Base-by-base conservation (phyloP, 1,284 basidiomycete genomes). In the Ceratobasidium sp. region DNA sequence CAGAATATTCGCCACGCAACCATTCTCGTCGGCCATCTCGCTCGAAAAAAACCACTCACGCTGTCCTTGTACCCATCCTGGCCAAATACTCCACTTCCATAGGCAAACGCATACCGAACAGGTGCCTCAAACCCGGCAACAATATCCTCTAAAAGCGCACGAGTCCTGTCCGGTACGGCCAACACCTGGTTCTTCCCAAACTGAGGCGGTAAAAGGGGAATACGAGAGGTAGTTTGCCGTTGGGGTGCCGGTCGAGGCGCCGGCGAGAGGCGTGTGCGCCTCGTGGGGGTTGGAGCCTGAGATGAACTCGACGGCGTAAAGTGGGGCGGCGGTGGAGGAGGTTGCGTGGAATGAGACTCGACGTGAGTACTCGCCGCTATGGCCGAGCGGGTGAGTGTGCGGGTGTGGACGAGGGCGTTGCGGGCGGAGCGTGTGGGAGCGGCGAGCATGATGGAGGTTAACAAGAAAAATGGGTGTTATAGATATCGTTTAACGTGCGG, bases 41-140 rank as follows among this genome's bases (percentile, higher is more conserved):
- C 20, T n/a, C 33, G 18, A 16, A 46, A 50, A 54, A 65, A 50
- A 44, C 4, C 23, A 66, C 73, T 75, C 35, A 75, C 73, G 41
- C 48, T 75, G 64, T 80, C 83, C 68, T 80, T 82, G 81, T 95
- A 96, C 1, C 94, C 94, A 75, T 92, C 91, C 84, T 96, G 96
- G 81, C 93, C 91, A 81, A 97, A 97, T 1, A 97, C 95, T 0
- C 96, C 96, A 0, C 93, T 95, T n/a, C 96, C 96, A 83, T 98
- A 98, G 0, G 96, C 96, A 83, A 97, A 96, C 0, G 96, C 96
- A 85, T 96, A 97, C 33, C 95, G 91, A 54, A 97, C 93, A 8
- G 96, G 96, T 0, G 95, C 93, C 68, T 93, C 88, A 82, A 97
- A 97, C 77, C 90, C 88, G 30, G 86, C 85, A 64, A 96, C 91